These are phyloP conservation scores for Nannochloropsis oceanica DNA, from an alignment of 108 stramenopile species.

Conservation along the genomic window DNA sequence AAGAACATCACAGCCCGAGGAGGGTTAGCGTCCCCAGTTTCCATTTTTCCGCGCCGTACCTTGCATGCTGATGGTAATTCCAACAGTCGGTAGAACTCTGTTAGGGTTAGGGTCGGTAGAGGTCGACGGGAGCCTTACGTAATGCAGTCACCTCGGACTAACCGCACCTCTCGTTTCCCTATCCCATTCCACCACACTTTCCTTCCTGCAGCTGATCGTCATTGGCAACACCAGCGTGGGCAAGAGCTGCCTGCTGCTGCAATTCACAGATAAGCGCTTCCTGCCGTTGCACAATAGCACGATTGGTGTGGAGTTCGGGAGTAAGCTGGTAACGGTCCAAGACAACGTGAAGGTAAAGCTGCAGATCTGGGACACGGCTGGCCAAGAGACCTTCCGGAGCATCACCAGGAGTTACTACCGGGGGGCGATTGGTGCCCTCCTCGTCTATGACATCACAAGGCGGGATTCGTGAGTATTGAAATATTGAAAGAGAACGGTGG, in stretches of 20 bases:
- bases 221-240: constrained; percentile 24
- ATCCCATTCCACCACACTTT: not conserved
- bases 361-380: constrained; percentile 43
- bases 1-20: no score
- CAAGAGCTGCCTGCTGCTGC: constrained; percentile 31
- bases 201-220: not conserved
- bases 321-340: constrained; percentile 4
- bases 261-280: constrained; percentile 38
- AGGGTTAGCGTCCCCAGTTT: no score
- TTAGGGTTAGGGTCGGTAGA: no score
- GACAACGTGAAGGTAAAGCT: constrained; percentile 16
- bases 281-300: constrained; percentile 34
- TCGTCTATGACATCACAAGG: constrained; percentile 38
- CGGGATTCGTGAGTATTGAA: constrained; percentile 3
- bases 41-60: no score
- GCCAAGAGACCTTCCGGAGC: constrained; percentile 29
- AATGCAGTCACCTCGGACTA: no score
- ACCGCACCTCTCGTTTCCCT: not conserved
- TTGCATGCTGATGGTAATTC: no score
- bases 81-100: no score
- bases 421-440: constrained; percentile 29
- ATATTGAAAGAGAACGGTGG: no score
- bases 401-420: constrained; percentile 29
- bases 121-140: no score
- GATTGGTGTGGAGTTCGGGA: constrained; percentile 38